A percentile compares a stretch with the other conserved stretches of the same genome.
Conservation (phyloP, 73 alveolate species). For the Symbiodinium natans region DNA sequence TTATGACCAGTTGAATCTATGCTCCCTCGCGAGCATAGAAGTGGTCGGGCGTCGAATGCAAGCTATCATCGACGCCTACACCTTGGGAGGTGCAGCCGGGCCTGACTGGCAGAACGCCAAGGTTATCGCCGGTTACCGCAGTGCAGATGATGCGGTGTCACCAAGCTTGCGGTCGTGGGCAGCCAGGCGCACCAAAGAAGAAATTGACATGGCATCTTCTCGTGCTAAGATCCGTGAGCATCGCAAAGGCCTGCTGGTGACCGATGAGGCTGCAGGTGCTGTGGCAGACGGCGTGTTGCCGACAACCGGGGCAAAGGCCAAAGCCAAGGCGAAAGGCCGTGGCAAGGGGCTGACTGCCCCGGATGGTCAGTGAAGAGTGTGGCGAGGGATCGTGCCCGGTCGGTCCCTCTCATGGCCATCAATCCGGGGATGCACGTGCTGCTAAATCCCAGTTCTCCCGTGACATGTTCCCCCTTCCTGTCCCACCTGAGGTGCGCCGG, state of each 20-base stretch:
- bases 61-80: conserved; percentile 9
- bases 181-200: conserved; percentile 19
- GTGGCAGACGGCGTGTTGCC: background rate
- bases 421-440: background rate
- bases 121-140: background rate
- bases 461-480: conserved; percentile 1
- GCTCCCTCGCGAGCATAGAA: background rate
- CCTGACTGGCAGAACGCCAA: conserved; percentile 31
- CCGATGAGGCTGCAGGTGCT: background rate
- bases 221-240: conserved; percentile 32
- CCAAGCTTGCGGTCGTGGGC: conserved; percentile 14
- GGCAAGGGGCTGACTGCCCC: conserved; percentile 32
- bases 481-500: background rate
- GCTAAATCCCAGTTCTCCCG: background rate
- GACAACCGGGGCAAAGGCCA: background rate
- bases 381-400: background rate
- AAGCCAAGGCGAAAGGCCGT: conserved; percentile 16
- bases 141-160: conserved; percentile 8
- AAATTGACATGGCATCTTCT: background rate
- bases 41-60: background rate
- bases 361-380: background rate
- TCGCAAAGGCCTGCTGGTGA: background rate
- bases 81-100: background rate
- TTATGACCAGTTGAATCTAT: background rate
- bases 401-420: background rate